phyloP scores from a whole-genome alignment of 208 protist species.

The Acanthamoeba triangularis region DNA sequence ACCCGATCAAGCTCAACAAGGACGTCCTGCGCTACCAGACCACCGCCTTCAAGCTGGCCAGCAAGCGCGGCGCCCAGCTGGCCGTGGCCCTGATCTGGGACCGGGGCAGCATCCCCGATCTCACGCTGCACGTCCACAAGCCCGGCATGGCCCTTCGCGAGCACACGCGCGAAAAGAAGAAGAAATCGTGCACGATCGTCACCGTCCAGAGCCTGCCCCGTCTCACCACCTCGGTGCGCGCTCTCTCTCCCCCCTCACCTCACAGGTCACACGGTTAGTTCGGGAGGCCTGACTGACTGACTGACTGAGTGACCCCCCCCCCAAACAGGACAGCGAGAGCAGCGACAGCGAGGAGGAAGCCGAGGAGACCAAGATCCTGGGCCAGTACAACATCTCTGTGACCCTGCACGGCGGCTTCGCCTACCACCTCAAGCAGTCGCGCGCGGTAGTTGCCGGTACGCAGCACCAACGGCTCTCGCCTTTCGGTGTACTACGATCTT shows the following conservation, averaged over 20 bases:
- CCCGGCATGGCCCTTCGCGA: slow-evolving; percentile 7
- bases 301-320: too few species aligned
- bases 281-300: neutral
- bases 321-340: neutral
- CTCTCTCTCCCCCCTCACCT: neutral
- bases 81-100: slow-evolving; percentile 69
- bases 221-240: neutral
- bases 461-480: too few species aligned
- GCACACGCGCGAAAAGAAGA: slow-evolving; percentile 1
- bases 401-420: slow-evolving; percentile 45
- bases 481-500: too few species aligned
- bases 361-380: neutral
- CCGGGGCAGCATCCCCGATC: neutral
- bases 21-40: slow-evolving; percentile 29
- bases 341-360: neutral
- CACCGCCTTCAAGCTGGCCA: slow-evolving; percentile 42
- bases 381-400: slow-evolving; percentile 58
- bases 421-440: slow-evolving; percentile 64
- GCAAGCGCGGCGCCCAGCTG: neutral
- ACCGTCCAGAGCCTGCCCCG: slow-evolving; percentile 6
- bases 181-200: neutral
- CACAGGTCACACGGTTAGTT: neutral
- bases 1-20: slow-evolving; percentile 52
- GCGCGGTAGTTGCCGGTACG: slow-evolving; percentile 19
- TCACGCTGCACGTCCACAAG: slow-evolving; percentile 56